A percentile compares a stretch with the other conserved stretches of the same genome.
Evolutionary conservation across 2,329 filamentous ascomycete genomes (phyloP).

Genomic region (Ceratocystiopsis minuta): DNA sequence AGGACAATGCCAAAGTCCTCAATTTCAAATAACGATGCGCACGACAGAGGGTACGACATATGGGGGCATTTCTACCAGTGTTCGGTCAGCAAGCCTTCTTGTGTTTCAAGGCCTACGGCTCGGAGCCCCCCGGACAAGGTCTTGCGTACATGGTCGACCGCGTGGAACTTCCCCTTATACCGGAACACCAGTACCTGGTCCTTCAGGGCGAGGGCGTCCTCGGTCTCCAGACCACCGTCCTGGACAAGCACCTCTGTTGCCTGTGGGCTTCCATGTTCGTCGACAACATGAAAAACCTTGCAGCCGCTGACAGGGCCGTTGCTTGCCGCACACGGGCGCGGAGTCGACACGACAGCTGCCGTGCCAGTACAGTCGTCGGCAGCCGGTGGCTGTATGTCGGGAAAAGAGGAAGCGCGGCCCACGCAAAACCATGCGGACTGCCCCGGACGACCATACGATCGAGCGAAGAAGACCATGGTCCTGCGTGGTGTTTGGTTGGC

Average conservation of each 20-base stretch:
- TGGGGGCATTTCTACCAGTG: slow-evolving; percentile 45
- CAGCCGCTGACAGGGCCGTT: slow-evolving; percentile 28
- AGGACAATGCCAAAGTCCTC: slow-evolving; percentile 45
- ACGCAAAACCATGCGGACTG: slow-evolving; percentile 26
- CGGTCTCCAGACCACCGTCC: slow-evolving; percentile 13
- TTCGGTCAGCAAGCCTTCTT: neutral
- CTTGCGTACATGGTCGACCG: slow-evolving; percentile 44
- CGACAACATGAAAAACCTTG: slow-evolving; percentile 37
- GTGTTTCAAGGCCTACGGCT: too few species aligned
- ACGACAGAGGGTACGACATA: slow-evolving; percentile 45
- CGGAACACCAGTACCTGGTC: slow-evolving; percentile 49
- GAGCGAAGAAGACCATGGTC: slow-evolving; percentile 3
- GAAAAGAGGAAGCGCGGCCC: slow-evolving; percentile 36
- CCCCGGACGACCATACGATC: neutral
- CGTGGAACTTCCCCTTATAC: slow-evolving; percentile 45
- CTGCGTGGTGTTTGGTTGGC: too few species aligned
- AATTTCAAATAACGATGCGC: slow-evolving; percentile 47
- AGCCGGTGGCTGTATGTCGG: slow-evolving; percentile 24
- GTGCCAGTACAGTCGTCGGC: slow-evolving; percentile 12
- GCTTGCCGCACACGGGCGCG: slow-evolving; percentile 19
- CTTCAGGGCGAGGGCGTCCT: slow-evolving; percentile 25
- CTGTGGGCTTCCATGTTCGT: slow-evolving; percentile 15
- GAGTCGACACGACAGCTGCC: slow-evolving; percentile 14
- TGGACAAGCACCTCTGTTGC: slow-evolving; percentile 19
- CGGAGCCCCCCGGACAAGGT: neutral